Base-by-base conservation (phyloP, 2,329 filamentous ascomycete species). In the Fusarium fujikuroi region DNA sequence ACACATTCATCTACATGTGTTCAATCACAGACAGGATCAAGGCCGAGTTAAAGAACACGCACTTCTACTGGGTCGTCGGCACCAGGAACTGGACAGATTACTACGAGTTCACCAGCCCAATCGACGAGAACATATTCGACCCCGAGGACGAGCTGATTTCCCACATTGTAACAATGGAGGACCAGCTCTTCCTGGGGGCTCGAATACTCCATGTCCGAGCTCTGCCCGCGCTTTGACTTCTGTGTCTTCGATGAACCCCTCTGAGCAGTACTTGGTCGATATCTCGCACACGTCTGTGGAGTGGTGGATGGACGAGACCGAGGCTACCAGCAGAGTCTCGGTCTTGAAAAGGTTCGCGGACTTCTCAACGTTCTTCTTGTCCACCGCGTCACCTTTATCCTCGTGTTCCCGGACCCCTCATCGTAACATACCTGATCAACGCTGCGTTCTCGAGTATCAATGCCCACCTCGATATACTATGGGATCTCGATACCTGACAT, bases 331-430 rank as follows among this genome's bases (percentile, higher is more conserved):
- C n/a, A 0, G 3, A 25, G n/a, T n/a, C 42, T 8, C n/a, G 42
- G 7, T 25, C 15, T 25, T 25, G 42, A 5, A 3, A 5, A 10
- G 9, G n/a, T 25, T 23, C 42, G 0, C 3, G 9, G 7, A 18
- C 9, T 25, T 43, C 1, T 43, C 16, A 15, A n/a, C 42, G 19
- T 9, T 40, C 37, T 40, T 40, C 37, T 40, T 40, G 19, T 40
- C 7, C 12, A 3, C 37, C 1, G 7, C 0, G 19, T 5, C 19
- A 12, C 37, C 11, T 39, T 39, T 3, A 43, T 43, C 7, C n/a
- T 11, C 15, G 8, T 43, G 42, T 43, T 25, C 14, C n/a, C n/a
- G n/a, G 5, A 18, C n/a, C 23, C 15, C 14, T 43, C 15, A 18
- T 18, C 42, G 18, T 25, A 15, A 4, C n/a, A 9, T 18, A 15